A percentile compares a stretch with the other conserved stretches of the same genome.
Conservation (phyloP, 2,329 filamentous ascomycete species). For the Fusarium sacchari region DNA sequence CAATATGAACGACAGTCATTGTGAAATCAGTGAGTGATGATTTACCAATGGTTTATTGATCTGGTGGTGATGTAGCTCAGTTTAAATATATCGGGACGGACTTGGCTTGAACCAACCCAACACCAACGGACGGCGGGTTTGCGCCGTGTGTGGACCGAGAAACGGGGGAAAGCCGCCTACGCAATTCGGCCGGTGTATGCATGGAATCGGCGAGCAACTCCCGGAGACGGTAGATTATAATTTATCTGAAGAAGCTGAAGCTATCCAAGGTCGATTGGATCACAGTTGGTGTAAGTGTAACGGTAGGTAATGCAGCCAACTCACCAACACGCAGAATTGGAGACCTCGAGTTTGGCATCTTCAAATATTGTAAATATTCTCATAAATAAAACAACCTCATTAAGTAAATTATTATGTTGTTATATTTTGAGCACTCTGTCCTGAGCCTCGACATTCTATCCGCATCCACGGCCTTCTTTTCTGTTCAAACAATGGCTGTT, state of each 20-base stretch:
- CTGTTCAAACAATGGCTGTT: accelerated
- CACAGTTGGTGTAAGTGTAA: not conserved
- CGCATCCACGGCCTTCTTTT: not conserved
- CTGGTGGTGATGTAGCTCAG: not conserved
- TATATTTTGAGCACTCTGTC: accelerated
- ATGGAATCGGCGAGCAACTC: no score
- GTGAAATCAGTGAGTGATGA: not conserved
- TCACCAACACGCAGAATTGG: not conserved
- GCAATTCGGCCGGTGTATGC: not conserved
- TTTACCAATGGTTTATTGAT: not conserved
- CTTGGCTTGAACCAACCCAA: not conserved
- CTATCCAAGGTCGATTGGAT: not conserved
- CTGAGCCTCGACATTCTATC: no score
- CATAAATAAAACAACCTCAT: not conserved
- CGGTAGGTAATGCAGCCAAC: not conserved
- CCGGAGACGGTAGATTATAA: not conserved
- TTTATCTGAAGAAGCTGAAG: not conserved
- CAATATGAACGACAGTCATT: conserved; percentile 52
- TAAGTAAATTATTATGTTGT: not conserved
- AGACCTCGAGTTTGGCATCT: not conserved
- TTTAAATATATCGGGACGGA: not conserved
- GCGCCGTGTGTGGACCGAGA: not conserved
- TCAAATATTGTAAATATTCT: not conserved
- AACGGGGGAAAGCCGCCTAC: not conserved
- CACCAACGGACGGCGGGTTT: not conserved